Evolutionary conservation across 106 monocot genomes (phyloP).

Genomic region (Posidonia australis): DNA sequence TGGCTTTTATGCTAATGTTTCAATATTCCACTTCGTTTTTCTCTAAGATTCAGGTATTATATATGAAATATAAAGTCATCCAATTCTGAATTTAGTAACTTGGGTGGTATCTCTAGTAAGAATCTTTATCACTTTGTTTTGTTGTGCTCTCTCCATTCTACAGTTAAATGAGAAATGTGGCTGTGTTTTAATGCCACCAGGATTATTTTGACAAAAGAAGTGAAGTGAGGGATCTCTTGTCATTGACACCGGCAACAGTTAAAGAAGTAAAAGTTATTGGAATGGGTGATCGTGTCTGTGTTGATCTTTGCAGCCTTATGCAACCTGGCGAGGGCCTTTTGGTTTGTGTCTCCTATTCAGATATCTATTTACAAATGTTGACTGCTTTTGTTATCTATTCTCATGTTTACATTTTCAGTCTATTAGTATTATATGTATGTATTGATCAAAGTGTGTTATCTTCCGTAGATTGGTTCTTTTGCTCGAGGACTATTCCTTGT

Average conservation of each 20-base stretch:
- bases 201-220: conserved; percentile 74
- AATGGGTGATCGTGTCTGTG: conserved; percentile 87
- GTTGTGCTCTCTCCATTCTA: not conserved
- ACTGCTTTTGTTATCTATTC: too few relatives aligned
- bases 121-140: not conserved
- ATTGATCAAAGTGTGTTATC: not conserved
- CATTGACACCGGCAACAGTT: conserved; percentile 44
- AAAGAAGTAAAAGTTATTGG: conserved; percentile 43
- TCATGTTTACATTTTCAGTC: too few relatives aligned
- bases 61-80: too few relatives aligned
- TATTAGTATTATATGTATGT: too few relatives aligned
- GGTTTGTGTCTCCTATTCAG: conserved; percentile 32
- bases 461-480: conserved; percentile 64
- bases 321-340: conserved; percentile 81
- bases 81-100: too few relatives aligned
- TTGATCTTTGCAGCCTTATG: conserved; percentile 88
- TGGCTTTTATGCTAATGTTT: too few relatives aligned
- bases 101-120: too few relatives aligned
- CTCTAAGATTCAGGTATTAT: too few relatives aligned
- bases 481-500: conserved; percentile 87
- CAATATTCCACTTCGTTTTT: too few relatives aligned
- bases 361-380: too few relatives aligned
- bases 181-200: conserved; percentile 28
- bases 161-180: not conserved
- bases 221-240: conserved; percentile 29